Conservation (phyloP, 163 green algal species). For the Coccomyxa subellipsoidea region DNA sequence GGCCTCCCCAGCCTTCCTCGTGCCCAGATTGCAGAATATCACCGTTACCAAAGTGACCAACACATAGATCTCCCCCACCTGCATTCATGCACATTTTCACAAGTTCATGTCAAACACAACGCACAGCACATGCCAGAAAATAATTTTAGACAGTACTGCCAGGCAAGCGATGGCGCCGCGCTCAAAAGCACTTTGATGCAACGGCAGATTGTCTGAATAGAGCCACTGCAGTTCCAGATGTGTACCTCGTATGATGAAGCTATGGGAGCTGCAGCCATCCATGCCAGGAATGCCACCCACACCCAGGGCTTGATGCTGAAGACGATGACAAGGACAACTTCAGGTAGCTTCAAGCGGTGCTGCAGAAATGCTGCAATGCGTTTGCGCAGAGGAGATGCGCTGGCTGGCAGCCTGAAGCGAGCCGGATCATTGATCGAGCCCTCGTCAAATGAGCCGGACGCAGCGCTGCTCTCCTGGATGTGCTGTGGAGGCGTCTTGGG, state of each 20-base stretch:
- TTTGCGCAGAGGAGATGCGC: neutral
- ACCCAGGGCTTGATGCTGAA: neutral
- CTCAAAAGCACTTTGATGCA: too few species aligned
- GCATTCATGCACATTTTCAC: neutral
- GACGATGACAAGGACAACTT: neutral
- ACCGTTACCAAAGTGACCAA: slow-evolving; percentile 35
- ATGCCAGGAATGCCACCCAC: neutral
- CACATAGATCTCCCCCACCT: slow-evolving; percentile 31
- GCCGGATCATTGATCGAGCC: neutral
- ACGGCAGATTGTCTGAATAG: too few species aligned
- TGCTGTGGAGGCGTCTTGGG: neutral
- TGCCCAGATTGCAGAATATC: slow-evolving; percentile 63
- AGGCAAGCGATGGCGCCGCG: too few species aligned
- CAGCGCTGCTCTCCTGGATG: neutral
- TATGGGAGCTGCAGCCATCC: neutral
- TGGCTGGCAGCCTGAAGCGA: neutral
- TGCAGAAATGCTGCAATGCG: neutral
- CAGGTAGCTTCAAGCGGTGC: neutral
- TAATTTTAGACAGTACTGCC: too few species aligned
- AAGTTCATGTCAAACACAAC: neutral
- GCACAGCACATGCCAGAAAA: too few species aligned
- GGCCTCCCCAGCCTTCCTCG: slow-evolving; percentile 45
- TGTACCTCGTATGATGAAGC: neutral
- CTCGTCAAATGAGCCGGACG: neutral
- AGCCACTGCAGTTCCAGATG: too few species aligned